Evolutionary conservation across 2,329 filamentous ascomycete genomes (phyloP), one percentile per base, ranked within the genome.

Genomic region (Didymella arachidicola): DNA sequence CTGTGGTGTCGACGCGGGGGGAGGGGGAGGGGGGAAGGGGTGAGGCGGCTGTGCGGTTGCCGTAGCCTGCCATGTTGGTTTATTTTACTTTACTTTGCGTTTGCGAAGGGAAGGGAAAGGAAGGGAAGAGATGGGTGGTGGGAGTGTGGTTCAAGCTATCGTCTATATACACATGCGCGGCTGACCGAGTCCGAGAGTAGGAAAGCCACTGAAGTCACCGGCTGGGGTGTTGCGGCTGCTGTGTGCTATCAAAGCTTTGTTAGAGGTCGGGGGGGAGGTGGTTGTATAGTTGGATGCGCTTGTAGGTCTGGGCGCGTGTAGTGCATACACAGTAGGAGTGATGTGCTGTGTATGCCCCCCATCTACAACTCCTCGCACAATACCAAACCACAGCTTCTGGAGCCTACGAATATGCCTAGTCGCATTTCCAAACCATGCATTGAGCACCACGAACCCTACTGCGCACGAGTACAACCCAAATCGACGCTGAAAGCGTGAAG

Each of bases 141-240:
- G n/a, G n/a, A n/a, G n/a, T n/a, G n/a, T n/a, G n/a, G n/a, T n/a
- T n/a, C n/a, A n/a, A n/a, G n/a, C n/a, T n/a, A n/a, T n/a, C n/a
- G n/a, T 49, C 12, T 53, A 39, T 53, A 46, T 39, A 27, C n/a
- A n/a, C 1, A n/a, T 1, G 0, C 18, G 1, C 4, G 18, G 12
- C 29, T 22, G 14, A 36, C 11, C 10, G 30, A 29, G 18, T 32
- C 43, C 27, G 47, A 44, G 2, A 18, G 26, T 22, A 3, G 22
- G 22, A 22, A 22, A 67, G 66, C 64, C 62, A 56, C 64, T 75
- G 72, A 67, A 69, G 69, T 74, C 72, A 74, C 62, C 55, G 59
- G 59, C 65, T 39, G 41, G 45, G 41, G 16, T 39, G 39, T 27
- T 32, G 46, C 51, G 38, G 50, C 41, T 50, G 22, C 49, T 30